Evolutionary conservation across 2,329 filamentous ascomycete genomes (phyloP).

Genomic region (Metarhizium sp.): DNA sequence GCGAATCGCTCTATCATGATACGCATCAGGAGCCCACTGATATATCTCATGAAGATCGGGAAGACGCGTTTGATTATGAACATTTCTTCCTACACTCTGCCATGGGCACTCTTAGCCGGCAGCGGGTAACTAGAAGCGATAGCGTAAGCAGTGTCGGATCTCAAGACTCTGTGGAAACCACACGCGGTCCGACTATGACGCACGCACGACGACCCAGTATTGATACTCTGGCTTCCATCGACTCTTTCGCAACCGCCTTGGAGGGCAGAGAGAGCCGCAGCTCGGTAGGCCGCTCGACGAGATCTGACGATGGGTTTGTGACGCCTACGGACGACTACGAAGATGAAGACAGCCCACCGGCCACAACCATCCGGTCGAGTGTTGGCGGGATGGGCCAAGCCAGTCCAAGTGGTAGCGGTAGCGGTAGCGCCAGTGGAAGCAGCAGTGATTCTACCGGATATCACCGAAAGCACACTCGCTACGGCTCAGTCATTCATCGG

Average conservation of each 20-base stretch:
- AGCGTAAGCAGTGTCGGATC: slow-evolving; percentile 48
- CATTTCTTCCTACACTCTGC: slow-evolving; percentile 92
- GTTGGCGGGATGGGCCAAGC: slow-evolving; percentile 11
- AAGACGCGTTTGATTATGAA: slow-evolving; percentile 94
- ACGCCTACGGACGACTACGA: slow-evolving; percentile 12
- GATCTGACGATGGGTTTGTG: slow-evolving; percentile 11
- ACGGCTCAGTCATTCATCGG: slow-evolving; percentile 30
- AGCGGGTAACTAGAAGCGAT: slow-evolving; percentile 14
- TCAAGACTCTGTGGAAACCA: slow-evolving; percentile 53
- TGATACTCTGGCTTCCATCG: slow-evolving; percentile 40
- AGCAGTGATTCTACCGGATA: slow-evolving; percentile 15
- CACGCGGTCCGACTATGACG: slow-evolving; percentile 33
- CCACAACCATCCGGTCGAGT: slow-evolving; percentile 13
- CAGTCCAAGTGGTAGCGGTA: not conserved
- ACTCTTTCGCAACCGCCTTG: slow-evolving; percentile 48
- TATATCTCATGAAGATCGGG: slow-evolving; percentile 80
- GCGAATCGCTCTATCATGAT: slow-evolving; percentile 55
- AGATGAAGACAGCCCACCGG: slow-evolving; percentile 6
- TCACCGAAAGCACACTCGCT: slow-evolving; percentile 12
- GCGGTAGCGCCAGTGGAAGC: slow-evolving; percentile 5
- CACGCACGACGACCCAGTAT: slow-evolving; percentile 33
- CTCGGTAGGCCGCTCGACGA: slow-evolving; percentile 14
- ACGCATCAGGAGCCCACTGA: slow-evolving; percentile 39
- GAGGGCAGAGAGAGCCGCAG: slow-evolving; percentile 36
- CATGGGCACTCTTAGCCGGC: slow-evolving; percentile 62